These are phyloP conservation scores for Spathaspora girioi DNA, from an alignment of 805 yeast genomes.

Conservation along the genomic window DNA sequence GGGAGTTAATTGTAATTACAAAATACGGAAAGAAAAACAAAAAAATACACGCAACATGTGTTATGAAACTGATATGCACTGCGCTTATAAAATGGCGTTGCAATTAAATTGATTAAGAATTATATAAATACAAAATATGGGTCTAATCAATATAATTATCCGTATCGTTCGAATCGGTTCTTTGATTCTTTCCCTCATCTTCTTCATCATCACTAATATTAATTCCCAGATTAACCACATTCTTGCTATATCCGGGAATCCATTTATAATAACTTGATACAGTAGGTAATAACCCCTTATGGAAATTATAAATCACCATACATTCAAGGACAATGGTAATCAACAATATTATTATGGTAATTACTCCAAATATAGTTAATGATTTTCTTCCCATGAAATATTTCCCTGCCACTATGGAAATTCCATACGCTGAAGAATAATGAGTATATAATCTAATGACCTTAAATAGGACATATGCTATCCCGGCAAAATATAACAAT, in stretches of 20 bases:
- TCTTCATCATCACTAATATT: conserved; percentile 4
- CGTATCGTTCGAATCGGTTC: not conserved
- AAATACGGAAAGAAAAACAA: not conserved
- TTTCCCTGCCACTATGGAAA: conserved; percentile 25
- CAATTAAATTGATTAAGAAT: too few species aligned
- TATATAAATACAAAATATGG: not conserved
- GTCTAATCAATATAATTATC: not conserved
- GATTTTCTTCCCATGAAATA: conserved; percentile 46
- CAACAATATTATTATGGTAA: conserved; percentile 37
- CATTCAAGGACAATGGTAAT: conserved; percentile 24
- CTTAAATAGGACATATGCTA: conserved; percentile 46
- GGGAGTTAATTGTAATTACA: not conserved
- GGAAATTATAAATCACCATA: conserved; percentile 12
- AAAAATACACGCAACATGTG: not conserved
- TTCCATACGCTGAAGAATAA: conserved; percentile 30
- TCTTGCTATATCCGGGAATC: conserved; percentile 8
- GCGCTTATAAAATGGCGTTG: not conserved
- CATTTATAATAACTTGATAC: conserved; percentile 10
- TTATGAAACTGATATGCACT: not conserved
- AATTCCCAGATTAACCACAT: conserved; percentile 1
- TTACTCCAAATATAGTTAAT: conserved; percentile 40
- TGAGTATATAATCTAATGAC: conserved; percentile 43
- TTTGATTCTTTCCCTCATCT: not conserved
- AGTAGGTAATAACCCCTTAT: conserved; percentile 17
- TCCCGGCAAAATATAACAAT: conserved; percentile 31